These are phyloP conservation scores for Purshia tridentata DNA, from an alignment of 306 rosid genomes.

Conservation along the genomic window DNA sequence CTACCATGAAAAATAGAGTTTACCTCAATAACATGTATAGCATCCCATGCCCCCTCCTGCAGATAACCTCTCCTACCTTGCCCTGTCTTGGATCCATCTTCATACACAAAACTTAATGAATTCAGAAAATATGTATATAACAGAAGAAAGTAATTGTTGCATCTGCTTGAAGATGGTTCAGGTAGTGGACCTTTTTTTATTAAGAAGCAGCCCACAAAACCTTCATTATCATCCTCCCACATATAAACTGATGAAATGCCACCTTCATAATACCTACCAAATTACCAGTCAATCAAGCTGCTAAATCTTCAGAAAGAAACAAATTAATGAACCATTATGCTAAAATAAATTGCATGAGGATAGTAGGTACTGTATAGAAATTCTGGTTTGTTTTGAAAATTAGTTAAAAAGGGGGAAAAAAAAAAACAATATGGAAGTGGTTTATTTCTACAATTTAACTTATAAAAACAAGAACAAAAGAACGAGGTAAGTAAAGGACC, in stretches of 20 bases:
- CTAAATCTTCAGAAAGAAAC: constrained; percentile 26
- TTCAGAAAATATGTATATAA: not conserved
- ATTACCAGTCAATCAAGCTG: constrained; percentile 50
- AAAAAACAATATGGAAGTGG: not conserved
- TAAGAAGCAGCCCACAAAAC: constrained; percentile 83
- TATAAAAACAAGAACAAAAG: constrained; percentile 20
- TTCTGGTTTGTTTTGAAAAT: constrained; percentile 9
- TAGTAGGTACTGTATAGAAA: constrained; percentile 18
- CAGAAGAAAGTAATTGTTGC: constrained; percentile 21
- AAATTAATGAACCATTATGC: constrained; percentile 5
- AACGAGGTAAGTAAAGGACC: constrained; percentile 92
- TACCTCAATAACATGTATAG: constrained; percentile 98
- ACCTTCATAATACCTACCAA: constrained; percentile 94
- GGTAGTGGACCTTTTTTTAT: constrained; percentile 77
- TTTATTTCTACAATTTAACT: constrained; percentile 19
- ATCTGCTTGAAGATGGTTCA: constrained; percentile 16
- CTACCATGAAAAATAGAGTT: constrained; percentile 13
- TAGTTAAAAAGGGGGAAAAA: not conserved
- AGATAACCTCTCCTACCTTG: constrained; percentile 91
- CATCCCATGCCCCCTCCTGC: constrained; percentile 99
- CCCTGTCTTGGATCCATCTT: constrained; percentile 96
- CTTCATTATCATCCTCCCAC: constrained; percentile 97
- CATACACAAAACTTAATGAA: constrained; percentile 35
- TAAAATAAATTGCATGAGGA: not conserved
- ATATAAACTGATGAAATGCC: constrained; percentile 97